These are phyloP conservation scores for Ustilago shanxiensis DNA, from an alignment of 1,284 basidiomycete species.

Conservation along the genomic window DNA sequence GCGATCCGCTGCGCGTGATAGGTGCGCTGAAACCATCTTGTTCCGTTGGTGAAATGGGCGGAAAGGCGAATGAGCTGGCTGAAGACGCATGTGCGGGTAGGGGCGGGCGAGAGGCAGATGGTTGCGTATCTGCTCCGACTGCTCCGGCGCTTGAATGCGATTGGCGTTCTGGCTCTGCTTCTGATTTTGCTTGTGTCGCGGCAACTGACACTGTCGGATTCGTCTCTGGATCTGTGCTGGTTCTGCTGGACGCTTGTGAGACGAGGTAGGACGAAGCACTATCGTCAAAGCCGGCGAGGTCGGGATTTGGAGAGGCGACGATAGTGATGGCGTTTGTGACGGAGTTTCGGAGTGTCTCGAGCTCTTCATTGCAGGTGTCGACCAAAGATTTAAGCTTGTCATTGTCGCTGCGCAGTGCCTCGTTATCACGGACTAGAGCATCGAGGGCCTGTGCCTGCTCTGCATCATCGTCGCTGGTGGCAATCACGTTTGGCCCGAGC, in stretches of 20 bases:
- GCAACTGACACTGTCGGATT: not conserved
- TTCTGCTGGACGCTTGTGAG: not conserved
- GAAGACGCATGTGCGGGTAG: slow-evolving; percentile 16
- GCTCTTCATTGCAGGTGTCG: slow-evolving; percentile 59
- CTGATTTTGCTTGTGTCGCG: not conserved
- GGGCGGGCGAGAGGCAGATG: not conserved
- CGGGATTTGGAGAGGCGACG: slow-evolving; percentile 31
- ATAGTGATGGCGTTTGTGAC: slow-evolving; percentile 31
- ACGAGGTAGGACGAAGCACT: slow-evolving; percentile 4
- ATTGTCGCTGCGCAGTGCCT: slow-evolving; percentile 46
- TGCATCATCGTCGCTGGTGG: slow-evolving; percentile 14
- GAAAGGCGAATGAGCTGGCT: slow-evolving; percentile 26
- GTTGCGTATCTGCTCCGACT: not conserved
- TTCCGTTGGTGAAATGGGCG: slow-evolving; percentile 12
- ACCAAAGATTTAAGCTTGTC: slow-evolving; percentile 47
- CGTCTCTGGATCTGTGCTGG: not conserved
- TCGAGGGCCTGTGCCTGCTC: slow-evolving; percentile 33
- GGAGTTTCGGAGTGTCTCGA: slow-evolving; percentile 47
- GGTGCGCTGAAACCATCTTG: not conserved
- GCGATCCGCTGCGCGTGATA: slow-evolving; percentile 24
- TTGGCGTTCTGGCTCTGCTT: not conserved
- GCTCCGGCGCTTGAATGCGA: not conserved
- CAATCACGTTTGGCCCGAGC: slow-evolving; percentile 9
- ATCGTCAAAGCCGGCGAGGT: slow-evolving; percentile 22
- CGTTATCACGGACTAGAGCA: slow-evolving; percentile 52